Base-by-base conservation (phyloP, 441 rosid species). In the Arabidopsis hybrid region DNA sequence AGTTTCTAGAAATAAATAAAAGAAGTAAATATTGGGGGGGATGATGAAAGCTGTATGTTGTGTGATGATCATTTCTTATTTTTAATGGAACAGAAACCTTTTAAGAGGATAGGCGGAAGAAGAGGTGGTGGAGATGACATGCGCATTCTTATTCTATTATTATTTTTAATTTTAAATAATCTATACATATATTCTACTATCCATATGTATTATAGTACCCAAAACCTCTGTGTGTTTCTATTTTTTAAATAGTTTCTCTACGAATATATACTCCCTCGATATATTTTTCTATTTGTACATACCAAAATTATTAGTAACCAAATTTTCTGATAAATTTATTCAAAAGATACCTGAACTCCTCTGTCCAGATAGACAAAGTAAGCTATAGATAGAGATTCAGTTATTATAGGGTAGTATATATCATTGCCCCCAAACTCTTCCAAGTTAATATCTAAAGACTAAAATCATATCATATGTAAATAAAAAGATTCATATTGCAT, bases 61-160 rank as follows among this genome's bases (percentile, higher is more conserved):
- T 63, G 56, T 42, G 67, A 39, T 38, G 60, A 21, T 21, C 26
- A 76, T 69, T 59, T 65, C 16, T 42, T 12, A 18, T 63, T 62
- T 61, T 26, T 47, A 34, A 65, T 71, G 72, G 57, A 77, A 65
- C 73, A 77, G 52, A 71, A 43, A 71, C 50, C 52, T 65, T 65
- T 65, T 10, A 77, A 77, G 72, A 45, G 62, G 76, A 71, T 71
- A 71, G 76, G 80, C 68, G 67, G 72, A 71, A 40, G 68, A 65
- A 71, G 80, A 77, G 80, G 80, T 77, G 80, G 80, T 77, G 80
- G 77, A 72, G 77, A 71, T 77, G 80, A 77, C 77, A 77, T 70
- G 75, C 75, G 71, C 71, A 69, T 5, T 8, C 8, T n/a, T 38
- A 3, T 73, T 1, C 38, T 11, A 12, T 36, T 45, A 21, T 39